Evolutionary conservation across 1,284 basidiomycete species (phyloP).

Genomic region (Abortiporus biennis): DNA sequence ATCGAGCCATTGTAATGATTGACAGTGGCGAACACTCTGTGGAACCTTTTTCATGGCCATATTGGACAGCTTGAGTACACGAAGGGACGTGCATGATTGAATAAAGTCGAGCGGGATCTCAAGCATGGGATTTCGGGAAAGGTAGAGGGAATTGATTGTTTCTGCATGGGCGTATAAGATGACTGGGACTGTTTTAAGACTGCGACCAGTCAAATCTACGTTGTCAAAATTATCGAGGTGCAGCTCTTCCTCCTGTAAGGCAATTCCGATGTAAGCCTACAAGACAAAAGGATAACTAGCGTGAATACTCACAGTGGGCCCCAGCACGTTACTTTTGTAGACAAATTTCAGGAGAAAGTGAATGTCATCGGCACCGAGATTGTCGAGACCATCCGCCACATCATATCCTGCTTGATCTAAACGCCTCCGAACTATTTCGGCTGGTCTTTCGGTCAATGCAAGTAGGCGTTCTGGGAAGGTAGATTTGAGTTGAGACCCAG

Average conservation of each 20-base stretch:
- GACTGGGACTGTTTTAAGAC: constrained; percentile 89
- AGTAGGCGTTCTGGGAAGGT: constrained; percentile 63
- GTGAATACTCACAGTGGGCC: constrained; percentile 48
- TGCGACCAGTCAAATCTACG: constrained; percentile 81
- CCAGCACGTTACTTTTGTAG: constrained; percentile 68
- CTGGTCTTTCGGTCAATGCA: constrained; percentile 78
- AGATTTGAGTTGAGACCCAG: too few species aligned
- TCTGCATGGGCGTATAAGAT: constrained; percentile 85
- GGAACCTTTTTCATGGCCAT: constrained; percentile 96
- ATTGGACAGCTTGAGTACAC: constrained; percentile 85
- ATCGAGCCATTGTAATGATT: constrained; percentile 79
- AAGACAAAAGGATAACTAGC: background rate
- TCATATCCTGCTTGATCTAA: constrained; percentile 92
- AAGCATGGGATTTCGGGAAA: constrained; percentile 94
- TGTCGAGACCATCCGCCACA: constrained; percentile 74
- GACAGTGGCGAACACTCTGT: constrained; percentile 73
- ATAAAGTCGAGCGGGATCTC: constrained; percentile 97
- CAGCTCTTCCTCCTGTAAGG: constrained; percentile 60
- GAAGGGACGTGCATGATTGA: constrained; percentile 80
- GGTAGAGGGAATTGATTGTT: constrained; percentile 81
- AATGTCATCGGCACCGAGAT: constrained; percentile 79
- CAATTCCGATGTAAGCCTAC: constrained; percentile 9
- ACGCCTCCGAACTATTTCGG: constrained; percentile 79
- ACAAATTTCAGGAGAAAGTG: constrained; percentile 88
- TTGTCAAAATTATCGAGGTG: constrained; percentile 73